Evolutionary conservation across 805 yeast genomes (phyloP).

Genomic region (Wickerhamomyces canadensis): DNA sequence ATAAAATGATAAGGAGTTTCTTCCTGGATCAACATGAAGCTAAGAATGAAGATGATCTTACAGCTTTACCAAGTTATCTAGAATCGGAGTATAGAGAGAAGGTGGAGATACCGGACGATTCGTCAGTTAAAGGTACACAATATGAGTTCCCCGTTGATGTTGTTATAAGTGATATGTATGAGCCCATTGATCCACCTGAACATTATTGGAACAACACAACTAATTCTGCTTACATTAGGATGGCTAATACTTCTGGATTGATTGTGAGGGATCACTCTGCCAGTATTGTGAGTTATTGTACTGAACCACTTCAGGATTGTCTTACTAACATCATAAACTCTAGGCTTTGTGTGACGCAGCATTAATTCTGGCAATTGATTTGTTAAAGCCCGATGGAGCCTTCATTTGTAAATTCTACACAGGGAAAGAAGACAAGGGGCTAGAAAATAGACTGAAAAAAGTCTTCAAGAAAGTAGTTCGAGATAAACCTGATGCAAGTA

Average conservation of each 20-base stretch:
- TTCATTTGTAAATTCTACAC: slow-evolving; percentile 81
- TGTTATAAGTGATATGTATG: slow-evolving; percentile 81
- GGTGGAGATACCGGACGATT: too few relatives aligned
- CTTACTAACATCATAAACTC: slow-evolving; percentile 3
- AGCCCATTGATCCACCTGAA: slow-evolving; percentile 45
- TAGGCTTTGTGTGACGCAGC: slow-evolving; percentile 90
- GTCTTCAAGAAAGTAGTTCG: slow-evolving; percentile 61
- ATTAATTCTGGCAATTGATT: slow-evolving; percentile 61
- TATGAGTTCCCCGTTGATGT: slow-evolving; percentile 47
- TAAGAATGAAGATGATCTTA: slow-evolving; percentile 14
- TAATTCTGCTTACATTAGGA: slow-evolving; percentile 81
- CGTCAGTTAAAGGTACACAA: slow-evolving; percentile 8
- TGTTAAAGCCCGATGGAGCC: slow-evolving; percentile 65
- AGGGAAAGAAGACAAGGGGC: slow-evolving; percentile 67
- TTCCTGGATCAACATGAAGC: slow-evolving; percentile 27
- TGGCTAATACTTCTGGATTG: slow-evolving; percentile 87
- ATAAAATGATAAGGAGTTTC: slow-evolving; percentile 44
- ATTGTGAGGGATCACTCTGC: slow-evolving; percentile 74
- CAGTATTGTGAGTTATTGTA: slow-evolving; percentile 51
- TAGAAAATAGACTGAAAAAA: slow-evolving; percentile 53
- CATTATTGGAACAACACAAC: slow-evolving; percentile 59
- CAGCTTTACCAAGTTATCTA: slow-evolving; percentile 24
- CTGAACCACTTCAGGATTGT: background rate
- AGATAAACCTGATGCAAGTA: slow-evolving; percentile 76
- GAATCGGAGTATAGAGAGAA: slow-evolving; percentile 23